Percentiles rank a stretch among this genome's conserved stretches.
These are phyloP conservation scores for Fusarium secorum DNA, from an alignment of 2,329 filamentous ascomycete genomes.

Conservation along the genomic window DNA sequence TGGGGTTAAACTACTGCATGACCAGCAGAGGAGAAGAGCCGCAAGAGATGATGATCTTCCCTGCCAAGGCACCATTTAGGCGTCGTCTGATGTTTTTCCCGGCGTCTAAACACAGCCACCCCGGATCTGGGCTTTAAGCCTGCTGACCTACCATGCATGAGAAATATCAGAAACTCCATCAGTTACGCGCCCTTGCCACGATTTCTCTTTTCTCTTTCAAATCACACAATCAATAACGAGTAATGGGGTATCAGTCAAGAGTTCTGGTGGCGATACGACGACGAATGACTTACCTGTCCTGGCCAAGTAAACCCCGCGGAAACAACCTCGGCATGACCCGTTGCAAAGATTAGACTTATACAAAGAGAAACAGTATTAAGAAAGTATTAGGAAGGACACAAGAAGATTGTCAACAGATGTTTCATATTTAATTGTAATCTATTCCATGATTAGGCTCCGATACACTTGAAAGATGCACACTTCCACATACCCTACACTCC, in stretches of 20 bases:
- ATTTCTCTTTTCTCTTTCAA: not conserved
- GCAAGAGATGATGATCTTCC: constrained; percentile 25
- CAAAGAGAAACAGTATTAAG: not conserved
- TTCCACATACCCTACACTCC: not conserved
- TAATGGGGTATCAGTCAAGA: not conserved
- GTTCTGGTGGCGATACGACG: constrained; percentile 1
- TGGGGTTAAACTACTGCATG: not conserved
- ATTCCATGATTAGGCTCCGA: no score
- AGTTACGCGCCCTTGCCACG: not conserved
- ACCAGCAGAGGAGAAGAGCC: constrained; percentile 13
- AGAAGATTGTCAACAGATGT: accelerated
- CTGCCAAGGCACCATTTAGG: constrained; percentile 27
- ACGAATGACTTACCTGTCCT: not conserved
- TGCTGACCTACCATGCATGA: constrained; percentile 20
- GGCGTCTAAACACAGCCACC: constrained; percentile 19
- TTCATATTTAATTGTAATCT: not conserved
- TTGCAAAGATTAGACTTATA: not conserved
- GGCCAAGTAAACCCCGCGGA: not conserved
- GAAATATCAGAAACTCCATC: constrained; percentile 1
- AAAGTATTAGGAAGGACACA: not conserved
- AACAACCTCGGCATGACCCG: not conserved
- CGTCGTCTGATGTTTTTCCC: constrained; percentile 36
- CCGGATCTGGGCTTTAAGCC: constrained; percentile 14
- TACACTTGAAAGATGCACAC: not conserved
- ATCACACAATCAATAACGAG: not conserved